Percentiles rank a stretch among this genome's conserved stretches.
Evolutionary conservation across 129 eudicot genomes (phyloP).

Genomic region (Artemisia tridentata): DNA sequence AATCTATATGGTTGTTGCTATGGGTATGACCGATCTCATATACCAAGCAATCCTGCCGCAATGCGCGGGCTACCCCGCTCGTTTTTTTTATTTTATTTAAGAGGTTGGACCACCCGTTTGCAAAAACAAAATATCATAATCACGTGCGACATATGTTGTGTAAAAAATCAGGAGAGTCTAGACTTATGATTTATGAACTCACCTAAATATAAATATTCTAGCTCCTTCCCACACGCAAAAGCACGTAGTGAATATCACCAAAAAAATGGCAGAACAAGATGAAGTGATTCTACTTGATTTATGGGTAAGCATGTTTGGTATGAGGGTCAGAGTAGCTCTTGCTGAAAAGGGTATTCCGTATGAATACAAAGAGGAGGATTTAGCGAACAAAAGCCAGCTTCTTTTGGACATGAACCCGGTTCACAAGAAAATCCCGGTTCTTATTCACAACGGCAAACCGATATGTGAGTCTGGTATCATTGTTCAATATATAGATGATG

Average conservation of each 20-base stretch:
- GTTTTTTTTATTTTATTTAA: no score
- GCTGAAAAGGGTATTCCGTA: slow-evolving; percentile 46
- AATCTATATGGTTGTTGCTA: no score
- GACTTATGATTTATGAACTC: background rate
- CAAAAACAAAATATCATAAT: no score
- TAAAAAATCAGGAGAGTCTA: background rate
- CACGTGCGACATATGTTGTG: no score
- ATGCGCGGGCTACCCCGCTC: no score
- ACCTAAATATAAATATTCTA: no score
- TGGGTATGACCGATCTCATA: no score
- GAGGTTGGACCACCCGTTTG: no score
- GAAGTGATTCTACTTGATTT: slow-evolving; percentile 34
- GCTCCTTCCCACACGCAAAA: background rate
- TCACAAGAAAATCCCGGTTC: slow-evolving; percentile 56
- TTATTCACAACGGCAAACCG: slow-evolving; percentile 47
- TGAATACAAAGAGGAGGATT: slow-evolving; percentile 40
- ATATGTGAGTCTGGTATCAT: slow-evolving; percentile 44
- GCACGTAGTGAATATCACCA: background rate
- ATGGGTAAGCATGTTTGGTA: slow-evolving; percentile 42
- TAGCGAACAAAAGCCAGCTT: slow-evolving; percentile 41
- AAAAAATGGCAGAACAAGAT: slow-evolving; percentile 27
- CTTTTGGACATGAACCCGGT: slow-evolving; percentile 47
- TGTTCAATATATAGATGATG: slow-evolving; percentile 51
- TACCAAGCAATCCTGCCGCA: no score
- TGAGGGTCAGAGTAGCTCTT: slow-evolving; percentile 51